Conservation (phyloP, 1,284 basidiomycete species). For the Stygiomarasmius scandens region DNA sequence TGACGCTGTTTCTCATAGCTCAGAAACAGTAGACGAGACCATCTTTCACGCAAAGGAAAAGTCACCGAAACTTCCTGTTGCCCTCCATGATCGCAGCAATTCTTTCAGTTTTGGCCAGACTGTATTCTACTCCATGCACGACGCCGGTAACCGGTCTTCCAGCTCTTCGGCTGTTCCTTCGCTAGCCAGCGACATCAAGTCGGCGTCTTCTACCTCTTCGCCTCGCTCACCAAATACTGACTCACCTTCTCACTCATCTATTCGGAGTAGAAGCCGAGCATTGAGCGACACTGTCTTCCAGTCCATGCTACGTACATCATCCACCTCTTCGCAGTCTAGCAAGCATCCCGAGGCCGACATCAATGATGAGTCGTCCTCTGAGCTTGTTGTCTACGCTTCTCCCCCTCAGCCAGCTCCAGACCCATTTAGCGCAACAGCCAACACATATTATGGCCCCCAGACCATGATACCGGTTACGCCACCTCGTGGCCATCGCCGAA, state of each 20-base stretch:
- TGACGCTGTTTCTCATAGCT: conserved; percentile 11
- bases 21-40: conserved; percentile 16
- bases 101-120: conserved; percentile 68
- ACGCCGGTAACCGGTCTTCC: conserved; percentile 24
- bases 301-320: conserved; percentile 44
- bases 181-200: conserved; percentile 17
- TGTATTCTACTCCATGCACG: conserved; percentile 51
- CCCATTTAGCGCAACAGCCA: conserved; percentile 72
- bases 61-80: conserved; percentile 32
- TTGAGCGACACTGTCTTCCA: conserved; percentile 67
- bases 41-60: conserved; percentile 36
- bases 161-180: conserved; percentile 26
- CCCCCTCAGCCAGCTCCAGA: conserved; percentile 52
- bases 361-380: conserved; percentile 53
- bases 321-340: conserved; percentile 6
- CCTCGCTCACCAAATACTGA: conserved; percentile 28
- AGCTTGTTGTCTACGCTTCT: conserved; percentile 48
- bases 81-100: conserved; percentile 51
- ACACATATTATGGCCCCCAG: conserved; percentile 74
- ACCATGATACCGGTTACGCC: conserved; percentile 70
- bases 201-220: conserved; percentile 3
- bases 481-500: conserved; percentile 42
- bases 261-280: conserved; percentile 51
- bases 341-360: conserved; percentile 58
- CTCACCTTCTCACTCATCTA: conserved; percentile 30